Evolutionary conservation across 805 yeast species (phyloP).

Genomic region (Wickerhamiella brachini): DNA sequence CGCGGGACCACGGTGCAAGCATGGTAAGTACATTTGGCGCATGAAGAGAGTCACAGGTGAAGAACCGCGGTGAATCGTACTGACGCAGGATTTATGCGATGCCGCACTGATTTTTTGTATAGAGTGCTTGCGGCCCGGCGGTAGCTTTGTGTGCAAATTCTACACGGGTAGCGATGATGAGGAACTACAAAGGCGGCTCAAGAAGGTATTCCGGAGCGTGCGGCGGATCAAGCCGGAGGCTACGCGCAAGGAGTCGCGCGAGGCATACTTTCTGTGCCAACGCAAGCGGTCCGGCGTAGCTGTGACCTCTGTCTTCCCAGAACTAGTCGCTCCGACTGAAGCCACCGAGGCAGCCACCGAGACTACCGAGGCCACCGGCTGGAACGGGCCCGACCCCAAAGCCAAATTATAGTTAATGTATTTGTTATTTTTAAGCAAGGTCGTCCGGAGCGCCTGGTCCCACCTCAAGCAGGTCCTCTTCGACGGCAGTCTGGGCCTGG

Average conservation of each 20-base stretch:
- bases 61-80: neutral
- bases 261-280: constrained; percentile 66
- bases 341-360: neutral
- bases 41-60: no score
- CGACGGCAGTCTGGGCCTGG: neutral
- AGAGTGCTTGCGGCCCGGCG: constrained; percentile 54
- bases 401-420: neutral
- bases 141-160: constrained; percentile 68
- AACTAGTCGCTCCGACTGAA: neutral
- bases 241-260: constrained; percentile 65
- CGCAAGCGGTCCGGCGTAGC: constrained; percentile 22
- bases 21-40: constrained; percentile 39
- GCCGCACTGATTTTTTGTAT: constrained; percentile 73
- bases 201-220: constrained; percentile 47
- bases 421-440: neutral
- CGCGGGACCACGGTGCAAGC: constrained; percentile 70
- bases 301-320: constrained; percentile 4
- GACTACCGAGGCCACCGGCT: neutral
- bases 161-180: constrained; percentile 72
- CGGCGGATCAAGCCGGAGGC: constrained; percentile 67
- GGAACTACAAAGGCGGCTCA: constrained; percentile 44
- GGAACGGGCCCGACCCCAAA: neutral
- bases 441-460: neutral
- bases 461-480: neutral
- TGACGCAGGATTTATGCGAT: constrained; percentile 59